Percentiles rank a stretch among this genome's conserved stretches.
These are phyloP conservation scores for Magnaporthales sp. DNA, from an alignment of 2,329 filamentous ascomycete species.

Conservation along the genomic window DNA sequence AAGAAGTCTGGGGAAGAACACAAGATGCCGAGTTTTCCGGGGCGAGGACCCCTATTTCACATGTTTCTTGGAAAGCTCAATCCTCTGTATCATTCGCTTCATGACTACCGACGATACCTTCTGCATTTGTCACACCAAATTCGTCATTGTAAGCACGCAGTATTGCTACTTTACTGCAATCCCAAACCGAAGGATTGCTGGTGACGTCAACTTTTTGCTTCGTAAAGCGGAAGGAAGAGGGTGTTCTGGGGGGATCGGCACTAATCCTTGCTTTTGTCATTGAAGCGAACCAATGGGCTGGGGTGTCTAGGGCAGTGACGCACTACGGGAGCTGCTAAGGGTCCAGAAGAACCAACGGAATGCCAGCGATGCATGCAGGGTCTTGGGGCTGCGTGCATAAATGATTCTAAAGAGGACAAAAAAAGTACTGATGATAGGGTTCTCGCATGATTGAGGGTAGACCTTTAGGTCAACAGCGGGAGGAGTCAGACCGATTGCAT, in stretches of 20 bases:
- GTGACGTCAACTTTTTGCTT: background rate
- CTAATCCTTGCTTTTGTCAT: background rate
- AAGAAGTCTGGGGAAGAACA: background rate
- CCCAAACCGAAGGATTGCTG: background rate
- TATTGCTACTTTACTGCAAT: too few relatives aligned
- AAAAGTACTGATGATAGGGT: background rate
- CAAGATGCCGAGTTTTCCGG: background rate
- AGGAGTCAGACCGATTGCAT: background rate
- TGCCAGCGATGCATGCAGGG: background rate
- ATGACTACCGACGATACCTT: background rate
- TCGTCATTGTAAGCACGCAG: background rate
- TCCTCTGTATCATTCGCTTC: background rate
- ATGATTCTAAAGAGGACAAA: background rate
- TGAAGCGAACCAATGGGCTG: background rate
- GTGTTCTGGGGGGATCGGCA: background rate
- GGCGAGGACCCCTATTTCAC: conserved; percentile 1
- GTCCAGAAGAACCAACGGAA: background rate
- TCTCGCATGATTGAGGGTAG: background rate
- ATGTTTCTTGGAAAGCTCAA: background rate
- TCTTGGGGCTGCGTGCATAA: background rate
- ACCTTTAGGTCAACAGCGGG: background rate
- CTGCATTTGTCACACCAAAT: background rate
- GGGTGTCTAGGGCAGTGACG: background rate
- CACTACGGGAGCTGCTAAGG: background rate
- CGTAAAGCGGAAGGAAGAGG: background rate